Percentiles rank a stretch among this genome's conserved stretches.
Conservation (phyloP, 1,139 yeast species). For the Debaryomyces sp. region DNA sequence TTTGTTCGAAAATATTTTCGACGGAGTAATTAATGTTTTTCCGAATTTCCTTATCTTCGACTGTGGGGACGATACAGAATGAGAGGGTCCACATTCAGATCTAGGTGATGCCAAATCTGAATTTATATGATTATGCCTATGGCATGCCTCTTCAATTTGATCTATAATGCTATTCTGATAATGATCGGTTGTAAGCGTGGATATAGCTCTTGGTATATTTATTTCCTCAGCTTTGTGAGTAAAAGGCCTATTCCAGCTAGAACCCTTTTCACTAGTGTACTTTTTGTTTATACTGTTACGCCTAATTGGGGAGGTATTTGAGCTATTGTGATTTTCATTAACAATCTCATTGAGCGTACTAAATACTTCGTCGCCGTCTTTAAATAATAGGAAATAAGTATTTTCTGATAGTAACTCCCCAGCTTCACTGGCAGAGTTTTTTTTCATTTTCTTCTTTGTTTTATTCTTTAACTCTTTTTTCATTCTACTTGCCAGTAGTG, state of each 20-base stretch:
- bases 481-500: conserved; percentile 5
- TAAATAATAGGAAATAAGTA: conserved; percentile 61
- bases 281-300: neutral
- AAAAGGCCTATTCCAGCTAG: neutral
- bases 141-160: conserved; percentile 11
- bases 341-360: conserved; percentile 25
- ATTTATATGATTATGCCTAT: neutral
- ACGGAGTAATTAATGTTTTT: conserved; percentile 20
- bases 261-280: neutral
- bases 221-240: neutral
- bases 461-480: conserved; percentile 12
- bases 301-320: neutral
- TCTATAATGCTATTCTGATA: conserved; percentile 14
- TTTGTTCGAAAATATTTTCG: conserved; percentile 19
- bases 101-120: neutral
- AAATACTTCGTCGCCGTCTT: conserved; percentile 30
- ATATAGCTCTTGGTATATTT: conserved; percentile 14
- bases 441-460: conserved; percentile 15
- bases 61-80: conserved; percentile 13
- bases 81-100: neutral
- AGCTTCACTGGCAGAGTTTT: conserved; percentile 47
- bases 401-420: conserved; percentile 53
- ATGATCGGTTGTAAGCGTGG: conserved; percentile 18
- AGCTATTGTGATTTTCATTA: conserved; percentile 12
- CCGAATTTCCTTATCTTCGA: conserved; percentile 23